Conservation (phyloP, 495 filamentous ascomycete species). For the Daldinia bambusicola region DNA sequence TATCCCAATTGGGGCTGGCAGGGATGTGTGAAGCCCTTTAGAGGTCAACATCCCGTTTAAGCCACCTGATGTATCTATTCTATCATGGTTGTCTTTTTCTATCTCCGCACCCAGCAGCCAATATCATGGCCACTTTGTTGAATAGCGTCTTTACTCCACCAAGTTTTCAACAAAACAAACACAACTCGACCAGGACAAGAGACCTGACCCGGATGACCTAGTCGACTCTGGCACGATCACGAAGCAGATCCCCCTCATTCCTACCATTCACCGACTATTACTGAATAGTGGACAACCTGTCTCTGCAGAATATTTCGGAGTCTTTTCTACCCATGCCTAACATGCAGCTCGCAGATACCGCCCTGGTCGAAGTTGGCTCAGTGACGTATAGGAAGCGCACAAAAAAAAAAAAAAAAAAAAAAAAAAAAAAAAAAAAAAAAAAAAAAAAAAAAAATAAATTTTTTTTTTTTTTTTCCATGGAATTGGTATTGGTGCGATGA, state of each 20-base stretch:
- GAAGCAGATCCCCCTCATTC: conserved; percentile 38
- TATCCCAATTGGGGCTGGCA: conserved; percentile 50
- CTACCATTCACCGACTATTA: conserved; percentile 43
- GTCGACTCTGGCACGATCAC: conserved; percentile 31
- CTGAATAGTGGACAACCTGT: conserved; percentile 25
- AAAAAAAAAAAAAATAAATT: conserved; percentile 26
- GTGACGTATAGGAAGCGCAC: conserved; percentile 40
- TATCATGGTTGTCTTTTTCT: conserved; percentile 29
- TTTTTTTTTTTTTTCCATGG: not conserved
- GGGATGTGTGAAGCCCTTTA: conserved; percentile 12
- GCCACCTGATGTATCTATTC: conserved; percentile 36
- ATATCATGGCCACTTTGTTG: conserved; percentile 38
- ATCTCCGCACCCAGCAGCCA: conserved; percentile 39
- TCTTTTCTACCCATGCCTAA: conserved; percentile 42
- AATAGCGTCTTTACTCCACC: conserved; percentile 33
- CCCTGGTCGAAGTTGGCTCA: conserved; percentile 22
- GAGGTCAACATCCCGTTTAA: conserved; percentile 32
- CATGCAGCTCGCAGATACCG: conserved; percentile 41
- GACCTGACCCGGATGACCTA: conserved; percentile 8
- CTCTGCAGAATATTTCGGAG: conserved; percentile 38
- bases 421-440: too few relatives aligned
- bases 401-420: conserved; percentile 29
- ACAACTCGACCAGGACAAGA: conserved; percentile 24
- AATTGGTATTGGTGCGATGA: conserved; percentile 32
- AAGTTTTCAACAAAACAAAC: conserved; percentile 34